Base-by-base conservation (phyloP, 305 asterid genomes). In the Solanum hybrid region DNA sequence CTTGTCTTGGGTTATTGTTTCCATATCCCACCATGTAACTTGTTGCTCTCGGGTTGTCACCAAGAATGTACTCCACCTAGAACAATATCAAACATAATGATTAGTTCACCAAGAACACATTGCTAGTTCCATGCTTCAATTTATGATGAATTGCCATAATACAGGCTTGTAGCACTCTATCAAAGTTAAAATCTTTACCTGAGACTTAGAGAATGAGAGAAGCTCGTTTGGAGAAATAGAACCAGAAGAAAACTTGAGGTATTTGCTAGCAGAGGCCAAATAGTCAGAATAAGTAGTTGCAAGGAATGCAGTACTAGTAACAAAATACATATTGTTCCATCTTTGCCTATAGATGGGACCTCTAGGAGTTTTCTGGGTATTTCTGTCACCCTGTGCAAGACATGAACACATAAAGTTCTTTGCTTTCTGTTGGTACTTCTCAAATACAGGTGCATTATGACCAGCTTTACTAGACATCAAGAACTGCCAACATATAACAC, bases 21-120 rank as follows among this genome's bases (percentile, higher is more conserved):
- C 99, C 99, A 74, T 97, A 97, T 57, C 99, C 99, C 46, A 97
- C 99, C 99, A 97, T 95, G 95, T 97, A 97, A 92, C 99, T 97
- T 57, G 99, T 97, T 39, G 98, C 99, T 84, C 99, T 95, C 51
- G 99, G 99, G 90, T 97, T 97, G 92, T 97, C 98, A 71, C 99
- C 99, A 28, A 97, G 97, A 87, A 97, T 96, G 95, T 97, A 97
- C 80, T 97, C 99, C 89, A 97, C 99, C 99, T 97, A 61, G 11
- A 1, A 28, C 88, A 1, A 28, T 86, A 51, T 85, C 42, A 64
- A 69, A 87, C 42, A 61, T 51, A 20, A 33, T 28, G 39, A 51
- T 11, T 4, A 84, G 8, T 20, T 31, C 7, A 57, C 73, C 75
- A 36, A 5, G 57, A 79, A 79, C 51, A 34, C 26, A 33, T 8